A percentile compares a stretch with the other conserved stretches of the same genome.
Conservation (phyloP, 257 asterid genomes). For the Salvia miltiorrhiza region DNA sequence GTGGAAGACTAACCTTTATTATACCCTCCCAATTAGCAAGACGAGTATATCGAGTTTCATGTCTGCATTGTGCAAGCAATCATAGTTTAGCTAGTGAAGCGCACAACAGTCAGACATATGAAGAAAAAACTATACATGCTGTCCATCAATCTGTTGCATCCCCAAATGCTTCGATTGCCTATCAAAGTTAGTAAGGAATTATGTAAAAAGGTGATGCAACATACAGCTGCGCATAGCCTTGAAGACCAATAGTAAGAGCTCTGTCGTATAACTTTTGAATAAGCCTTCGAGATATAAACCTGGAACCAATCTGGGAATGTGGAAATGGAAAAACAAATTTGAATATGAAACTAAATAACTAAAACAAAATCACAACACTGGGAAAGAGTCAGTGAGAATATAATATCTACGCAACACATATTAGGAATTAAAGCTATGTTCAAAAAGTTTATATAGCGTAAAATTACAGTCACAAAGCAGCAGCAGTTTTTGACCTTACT, state of each 20-base stretch:
- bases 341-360: not conserved
- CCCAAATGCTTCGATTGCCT: slow-evolving; percentile 1
- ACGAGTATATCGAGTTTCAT: slow-evolving; percentile 63
- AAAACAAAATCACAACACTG: not conserved
- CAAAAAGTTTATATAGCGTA: not conserved
- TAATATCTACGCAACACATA: not conserved
- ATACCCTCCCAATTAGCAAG: slow-evolving; percentile 89
- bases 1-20: slow-evolving; percentile 42
- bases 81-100: not conserved
- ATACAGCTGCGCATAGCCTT: slow-evolving; percentile 78
- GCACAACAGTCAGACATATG: not conserved
- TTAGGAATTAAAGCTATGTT: not conserved
- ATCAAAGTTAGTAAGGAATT: not conserved
- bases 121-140: not conserved
- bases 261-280: slow-evolving; percentile 65
- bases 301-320: slow-evolving; percentile 60
- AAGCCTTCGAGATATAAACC: slow-evolving; percentile 70
- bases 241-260: slow-evolving; percentile 77
- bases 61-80: slow-evolving; percentile 41
- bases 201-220: slow-evolving; percentile 27
- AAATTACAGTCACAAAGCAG: too few relatives aligned
- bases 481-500: not conserved
- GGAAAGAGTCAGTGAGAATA: not conserved
- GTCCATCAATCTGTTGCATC: not conserved
- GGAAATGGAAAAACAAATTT: slow-evolving; percentile 21